A percentile compares a stretch with the other conserved stretches of the same genome.
phyloP scores from a whole-genome alignment of 345 rosid genomes.

The Ailanthus altissimus region DNA sequence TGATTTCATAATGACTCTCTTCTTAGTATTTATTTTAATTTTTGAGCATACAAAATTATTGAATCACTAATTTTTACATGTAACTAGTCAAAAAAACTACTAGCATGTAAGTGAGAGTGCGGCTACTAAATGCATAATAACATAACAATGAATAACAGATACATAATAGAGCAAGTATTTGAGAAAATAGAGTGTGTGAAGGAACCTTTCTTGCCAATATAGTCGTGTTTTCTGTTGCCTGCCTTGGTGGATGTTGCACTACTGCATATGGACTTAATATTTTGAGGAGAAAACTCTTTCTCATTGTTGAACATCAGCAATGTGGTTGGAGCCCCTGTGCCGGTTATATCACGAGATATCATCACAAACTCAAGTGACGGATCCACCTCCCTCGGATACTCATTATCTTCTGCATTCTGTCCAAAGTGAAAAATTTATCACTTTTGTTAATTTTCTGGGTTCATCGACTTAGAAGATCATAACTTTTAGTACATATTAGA shows the following conservation, averaged over 20 bases:
- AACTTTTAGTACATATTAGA: too few relatives aligned
- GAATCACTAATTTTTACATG: too few relatives aligned
- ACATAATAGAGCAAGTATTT: too few relatives aligned
- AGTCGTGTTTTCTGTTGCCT: conserved; percentile 60
- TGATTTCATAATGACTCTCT: too few relatives aligned
- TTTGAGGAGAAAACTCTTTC: conserved; percentile 55
- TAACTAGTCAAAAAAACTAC: too few relatives aligned
- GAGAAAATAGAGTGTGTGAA: background rate
- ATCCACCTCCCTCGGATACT: conserved; percentile 54
- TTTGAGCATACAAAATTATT: too few relatives aligned
- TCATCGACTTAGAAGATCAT: too few relatives aligned
- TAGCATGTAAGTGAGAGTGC: too few relatives aligned
- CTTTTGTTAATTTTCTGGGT: background rate
- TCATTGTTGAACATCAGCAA: conserved; percentile 69
- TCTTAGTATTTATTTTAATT: too few relatives aligned
- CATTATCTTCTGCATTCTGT: conserved; percentile 82
- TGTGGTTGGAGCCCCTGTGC: conserved; percentile 66
- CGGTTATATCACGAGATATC: conserved; percentile 68
- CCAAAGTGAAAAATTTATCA: background rate
- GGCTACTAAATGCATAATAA: too few relatives aligned
- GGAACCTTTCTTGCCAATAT: conserved; percentile 81
- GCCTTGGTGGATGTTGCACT: conserved; percentile 71
- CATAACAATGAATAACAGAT: too few relatives aligned
- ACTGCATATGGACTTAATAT: conserved; percentile 67
- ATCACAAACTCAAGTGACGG: conserved; percentile 77